These are phyloP conservation scores for Cutaneotrichosporon cavernicola DNA, from an alignment of 1,284 basidiomycete species.

Conservation along the genomic window DNA sequence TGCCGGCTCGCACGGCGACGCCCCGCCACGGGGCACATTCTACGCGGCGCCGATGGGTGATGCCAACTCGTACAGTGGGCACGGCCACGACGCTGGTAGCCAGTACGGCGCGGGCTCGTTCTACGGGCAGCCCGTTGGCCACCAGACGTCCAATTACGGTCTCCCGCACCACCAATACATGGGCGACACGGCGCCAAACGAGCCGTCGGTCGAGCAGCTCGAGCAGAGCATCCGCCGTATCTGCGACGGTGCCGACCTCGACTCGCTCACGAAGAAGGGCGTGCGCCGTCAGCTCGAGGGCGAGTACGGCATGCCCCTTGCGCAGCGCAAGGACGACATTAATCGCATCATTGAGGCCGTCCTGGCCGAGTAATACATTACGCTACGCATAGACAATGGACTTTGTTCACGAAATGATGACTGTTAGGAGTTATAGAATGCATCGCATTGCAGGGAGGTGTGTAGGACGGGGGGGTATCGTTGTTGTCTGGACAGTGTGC, in stretches of 20 bases:
- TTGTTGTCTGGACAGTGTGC: too few species aligned
- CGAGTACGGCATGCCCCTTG: conserved; percentile 61
- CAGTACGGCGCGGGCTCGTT: conserved; percentile 32
- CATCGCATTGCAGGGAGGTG: background rate
- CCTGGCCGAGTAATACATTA: conserved; percentile 30
- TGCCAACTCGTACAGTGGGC: conserved; percentile 7
- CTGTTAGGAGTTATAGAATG: conserved; percentile 10
- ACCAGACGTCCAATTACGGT: conserved; percentile 22
- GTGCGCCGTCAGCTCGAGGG: conserved; percentile 77
- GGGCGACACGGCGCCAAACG: conserved; percentile 47
- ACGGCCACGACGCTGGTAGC: conserved; percentile 23
- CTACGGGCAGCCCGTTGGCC: conserved; percentile 32
- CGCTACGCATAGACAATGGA: conserved; percentile 9
- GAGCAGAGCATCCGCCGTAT: conserved; percentile 70
- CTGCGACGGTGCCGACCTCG: conserved; percentile 73
- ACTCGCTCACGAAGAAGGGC: conserved; percentile 83
- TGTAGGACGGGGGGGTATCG: background rate
- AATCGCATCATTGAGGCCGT: conserved; percentile 53
- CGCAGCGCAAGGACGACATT: conserved; percentile 52
- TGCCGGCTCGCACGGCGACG: conserved; percentile 28
- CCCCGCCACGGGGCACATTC: conserved; percentile 27
- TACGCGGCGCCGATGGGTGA: conserved; percentile 26
- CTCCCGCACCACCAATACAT: conserved; percentile 3
- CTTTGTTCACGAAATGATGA: conserved; percentile 6
- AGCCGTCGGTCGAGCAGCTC: conserved; percentile 64